Percentiles rank a stretch among this genome's conserved stretches.
These are phyloP conservation scores for Penicillium cataractarum DNA, from an alignment of 495 filamentous ascomycete genomes.

Conservation along the genomic window DNA sequence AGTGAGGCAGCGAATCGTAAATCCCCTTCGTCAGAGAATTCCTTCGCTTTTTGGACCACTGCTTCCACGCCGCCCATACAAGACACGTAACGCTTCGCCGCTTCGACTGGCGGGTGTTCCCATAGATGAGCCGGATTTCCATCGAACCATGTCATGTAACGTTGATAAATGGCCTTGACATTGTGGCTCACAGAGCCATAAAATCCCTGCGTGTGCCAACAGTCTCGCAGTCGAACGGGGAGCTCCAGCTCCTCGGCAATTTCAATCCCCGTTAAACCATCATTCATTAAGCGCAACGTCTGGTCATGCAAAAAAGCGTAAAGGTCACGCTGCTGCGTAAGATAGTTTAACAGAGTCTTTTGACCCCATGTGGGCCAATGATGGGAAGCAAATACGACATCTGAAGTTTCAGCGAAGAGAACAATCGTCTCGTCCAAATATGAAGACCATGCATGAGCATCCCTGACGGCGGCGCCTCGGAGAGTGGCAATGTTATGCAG, in stretches of 20 bases:
- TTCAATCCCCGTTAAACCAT: slow-evolving; percentile 29
- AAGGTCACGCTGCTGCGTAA: slow-evolving; percentile 33
- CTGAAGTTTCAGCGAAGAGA: slow-evolving; percentile 16
- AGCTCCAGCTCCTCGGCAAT: slow-evolving; percentile 37
- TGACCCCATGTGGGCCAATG: slow-evolving; percentile 37
- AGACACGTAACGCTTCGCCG: slow-evolving; percentile 28
- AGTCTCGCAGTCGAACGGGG: slow-evolving; percentile 23
- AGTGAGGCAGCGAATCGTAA: slow-evolving; percentile 27
- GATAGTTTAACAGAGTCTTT: slow-evolving; percentile 14
- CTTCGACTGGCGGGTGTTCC: slow-evolving; percentile 32
- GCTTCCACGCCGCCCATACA: slow-evolving; percentile 26
- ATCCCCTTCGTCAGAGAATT: slow-evolving; percentile 17
- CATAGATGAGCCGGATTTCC: slow-evolving; percentile 41
- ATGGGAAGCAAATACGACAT: slow-evolving; percentile 26
- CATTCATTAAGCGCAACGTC: slow-evolving; percentile 34
- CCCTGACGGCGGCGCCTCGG: slow-evolving; percentile 26
- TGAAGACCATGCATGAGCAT: slow-evolving; percentile 23
- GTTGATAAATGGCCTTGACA: slow-evolving; percentile 42
- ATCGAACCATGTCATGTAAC: slow-evolving; percentile 44
- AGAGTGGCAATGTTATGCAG: slow-evolving; percentile 32
- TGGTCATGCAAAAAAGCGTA: slow-evolving; percentile 42
- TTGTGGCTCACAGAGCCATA: slow-evolving; percentile 43
- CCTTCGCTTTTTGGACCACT: slow-evolving; percentile 18
- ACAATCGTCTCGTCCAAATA: slow-evolving; percentile 27
- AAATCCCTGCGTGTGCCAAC: slow-evolving; percentile 34